Conservation (phyloP, 2,329 filamentous ascomycete genomes). For the Neoascochyta sp. region DNA sequence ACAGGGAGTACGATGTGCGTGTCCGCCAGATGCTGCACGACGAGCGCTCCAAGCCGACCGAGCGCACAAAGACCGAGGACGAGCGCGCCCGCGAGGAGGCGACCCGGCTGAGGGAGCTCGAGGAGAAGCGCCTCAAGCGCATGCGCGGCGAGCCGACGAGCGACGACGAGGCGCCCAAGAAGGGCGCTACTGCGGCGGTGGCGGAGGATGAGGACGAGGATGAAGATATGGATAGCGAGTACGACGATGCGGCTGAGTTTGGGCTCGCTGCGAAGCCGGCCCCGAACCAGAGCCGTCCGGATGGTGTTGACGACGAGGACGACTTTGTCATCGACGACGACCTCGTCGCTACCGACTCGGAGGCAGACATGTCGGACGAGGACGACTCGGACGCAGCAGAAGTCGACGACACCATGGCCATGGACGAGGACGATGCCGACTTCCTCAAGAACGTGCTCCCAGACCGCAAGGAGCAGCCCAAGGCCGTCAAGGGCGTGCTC, state of each 20-base stretch:
- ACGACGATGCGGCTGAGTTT: slow-evolving; percentile 59
- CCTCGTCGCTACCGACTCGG: slow-evolving; percentile 75
- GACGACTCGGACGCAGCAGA: slow-evolving; percentile 31
- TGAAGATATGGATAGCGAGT: slow-evolving; percentile 27
- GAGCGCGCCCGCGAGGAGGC: slow-evolving; percentile 64
- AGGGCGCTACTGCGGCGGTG: slow-evolving; percentile 25
- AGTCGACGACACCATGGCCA: slow-evolving; percentile 36
- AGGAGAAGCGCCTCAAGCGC: slow-evolving; percentile 74
- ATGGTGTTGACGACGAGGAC: slow-evolving; percentile 77
- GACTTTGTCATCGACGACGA: slow-evolving; percentile 90
- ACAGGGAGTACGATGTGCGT: slow-evolving; percentile 83
- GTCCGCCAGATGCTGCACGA: slow-evolving; percentile 81
- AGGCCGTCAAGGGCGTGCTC: slow-evolving; percentile 43
- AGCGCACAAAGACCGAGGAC: slow-evolving; percentile 69
- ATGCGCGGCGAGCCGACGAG: slow-evolving; percentile 83
- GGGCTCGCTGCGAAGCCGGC: slow-evolving; percentile 55
- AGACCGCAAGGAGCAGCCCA: slow-evolving; percentile 22
- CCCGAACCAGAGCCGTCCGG: slow-evolving; percentile 41
- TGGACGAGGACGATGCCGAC: slow-evolving; percentile 48
- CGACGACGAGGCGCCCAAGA: slow-evolving; percentile 60
- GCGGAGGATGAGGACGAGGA: slow-evolving; percentile 33
- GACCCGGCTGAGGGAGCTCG: slow-evolving; percentile 70
- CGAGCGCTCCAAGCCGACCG: slow-evolving; percentile 76
- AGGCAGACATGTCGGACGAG: slow-evolving; percentile 38
- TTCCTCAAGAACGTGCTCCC: slow-evolving; percentile 46